Base-by-base conservation (phyloP, 2,329 filamentous ascomycete genomes). In the Aureobasidium namibiae region DNA sequence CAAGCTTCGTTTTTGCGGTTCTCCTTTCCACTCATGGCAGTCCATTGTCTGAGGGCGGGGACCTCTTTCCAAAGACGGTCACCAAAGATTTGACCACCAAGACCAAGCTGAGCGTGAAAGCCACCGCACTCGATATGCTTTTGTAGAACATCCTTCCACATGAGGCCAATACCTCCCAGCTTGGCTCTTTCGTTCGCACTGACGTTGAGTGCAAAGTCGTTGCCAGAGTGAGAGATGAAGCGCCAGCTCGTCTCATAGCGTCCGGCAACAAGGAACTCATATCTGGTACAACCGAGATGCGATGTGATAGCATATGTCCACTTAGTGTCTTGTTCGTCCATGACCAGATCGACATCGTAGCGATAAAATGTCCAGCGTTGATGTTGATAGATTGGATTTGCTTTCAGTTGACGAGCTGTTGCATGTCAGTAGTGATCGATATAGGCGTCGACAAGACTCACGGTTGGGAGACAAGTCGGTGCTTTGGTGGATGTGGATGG, bases 281-380 rank as follows among this genome's bases (percentile, higher is more conserved):
- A 99, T 26, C 94, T 84, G n/a, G 94, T 97, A 75, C 94, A 99
- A 34, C 94, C 94, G 21, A 97, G 79, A 68, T 97, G 92, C 1
- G 94, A 97, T 0, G 94, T 99, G 54, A 99, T 92, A 1, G 94
- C 94, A 69, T 99, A 99, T 0, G 94, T 99, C 94, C 94, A 99
- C 69, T 94, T 88, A 0, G 90, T 88, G 31, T 84, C 82, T 26
- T 80, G 81, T 16, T 97, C 92, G 34, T 88, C 86, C 94, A 99
- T 99, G 62, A 84, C 85, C 48, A 99, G 74, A 62, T 96, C 89
- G 59, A 97, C 74, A 63, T 96, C 91, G 69, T 99, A 99, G 69
- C 92, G 89, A 75, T 95, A 96, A 71, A 99, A 99, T 13, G 87
- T 87, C 92, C 92, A 99, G 62, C 91, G 81, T 69, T 96, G 92